phyloP scores from a whole-genome alignment of 176 grass and related monocot species.

The Carex littledalei region DNA sequence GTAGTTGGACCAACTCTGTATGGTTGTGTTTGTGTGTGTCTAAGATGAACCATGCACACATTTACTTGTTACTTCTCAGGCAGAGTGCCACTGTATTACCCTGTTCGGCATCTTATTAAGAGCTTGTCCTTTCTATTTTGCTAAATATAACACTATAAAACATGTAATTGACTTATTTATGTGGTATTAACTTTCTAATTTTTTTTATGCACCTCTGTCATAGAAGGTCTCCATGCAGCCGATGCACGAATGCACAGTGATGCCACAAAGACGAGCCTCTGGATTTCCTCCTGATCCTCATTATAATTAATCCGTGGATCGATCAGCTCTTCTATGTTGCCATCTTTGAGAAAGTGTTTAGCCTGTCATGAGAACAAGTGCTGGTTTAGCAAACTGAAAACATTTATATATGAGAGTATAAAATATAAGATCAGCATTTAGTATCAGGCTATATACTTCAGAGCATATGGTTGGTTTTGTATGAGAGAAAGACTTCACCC shows the following conservation, averaged over 20 bases:
- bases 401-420: not conserved
- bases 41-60: not conserved
- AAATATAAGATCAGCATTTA: no score
- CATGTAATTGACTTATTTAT: not conserved
- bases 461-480: not conserved
- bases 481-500: not conserved
- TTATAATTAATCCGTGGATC: slow-evolving; percentile 45
- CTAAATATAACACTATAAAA: not conserved
- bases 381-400: not conserved
- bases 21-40: not conserved
- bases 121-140: not conserved
- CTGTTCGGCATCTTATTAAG: not conserved
- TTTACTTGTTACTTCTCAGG: not conserved
- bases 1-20: not conserved
- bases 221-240: slow-evolving; percentile 63
- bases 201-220: slow-evolving; percentile 57
- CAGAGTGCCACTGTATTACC: not conserved
- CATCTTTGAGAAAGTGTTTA: slow-evolving; percentile 48
- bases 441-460: no score
- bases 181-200: not conserved
- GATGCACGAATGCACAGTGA: slow-evolving; percentile 60
- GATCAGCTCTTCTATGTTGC: slow-evolving; percentile 38
- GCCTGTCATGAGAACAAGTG: slow-evolving; percentile 34
- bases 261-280: slow-evolving; percentile 61
- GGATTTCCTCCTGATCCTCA: slow-evolving; percentile 52